A percentile compares a stretch with the other conserved stretches of the same genome.
These are phyloP conservation scores for Ophiostoma ulmi DNA, from an alignment of 2,329 filamentous ascomycete species.

Conservation along the genomic window DNA sequence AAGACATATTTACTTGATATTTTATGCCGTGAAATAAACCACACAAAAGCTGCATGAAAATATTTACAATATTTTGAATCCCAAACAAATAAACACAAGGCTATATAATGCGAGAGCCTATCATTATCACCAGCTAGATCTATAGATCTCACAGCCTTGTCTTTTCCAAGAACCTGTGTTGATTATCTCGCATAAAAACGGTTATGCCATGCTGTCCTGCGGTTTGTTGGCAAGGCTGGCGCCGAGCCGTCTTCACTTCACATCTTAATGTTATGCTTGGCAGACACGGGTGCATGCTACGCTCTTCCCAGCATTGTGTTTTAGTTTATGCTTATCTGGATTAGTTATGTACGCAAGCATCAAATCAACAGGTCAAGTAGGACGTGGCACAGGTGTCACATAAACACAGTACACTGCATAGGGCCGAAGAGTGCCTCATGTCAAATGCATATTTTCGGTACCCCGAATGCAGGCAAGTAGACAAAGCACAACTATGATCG, in stretches of 20 bases:
- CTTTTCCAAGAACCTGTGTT: neutral
- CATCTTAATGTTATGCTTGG: neutral
- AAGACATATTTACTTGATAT: too few relatives aligned
- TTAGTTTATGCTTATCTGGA: neutral
- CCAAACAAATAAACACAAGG: neutral
- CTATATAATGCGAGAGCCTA: neutral
- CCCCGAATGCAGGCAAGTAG: conserved; percentile 9
- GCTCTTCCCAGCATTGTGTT: neutral
- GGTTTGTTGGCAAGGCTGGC: neutral
- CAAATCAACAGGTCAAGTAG: neutral
- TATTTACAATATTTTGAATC: neutral
- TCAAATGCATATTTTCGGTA: neutral
- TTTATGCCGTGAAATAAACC: too few relatives aligned
- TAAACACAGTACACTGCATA: neutral
- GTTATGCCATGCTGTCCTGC: neutral
- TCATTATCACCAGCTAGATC: neutral
- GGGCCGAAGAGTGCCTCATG: neutral
- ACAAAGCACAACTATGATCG: neutral
- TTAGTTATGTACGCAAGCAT: conserved; percentile 6
- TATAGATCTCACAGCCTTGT: neutral
- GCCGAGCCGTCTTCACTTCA: neutral
- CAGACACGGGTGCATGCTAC: neutral
- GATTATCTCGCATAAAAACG: neutral
- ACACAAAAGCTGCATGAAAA: too few relatives aligned
- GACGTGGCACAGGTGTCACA: neutral